Conservation (phyloP, 2,329 filamentous ascomycete genomes). For the Didymella pinodella region DNA sequence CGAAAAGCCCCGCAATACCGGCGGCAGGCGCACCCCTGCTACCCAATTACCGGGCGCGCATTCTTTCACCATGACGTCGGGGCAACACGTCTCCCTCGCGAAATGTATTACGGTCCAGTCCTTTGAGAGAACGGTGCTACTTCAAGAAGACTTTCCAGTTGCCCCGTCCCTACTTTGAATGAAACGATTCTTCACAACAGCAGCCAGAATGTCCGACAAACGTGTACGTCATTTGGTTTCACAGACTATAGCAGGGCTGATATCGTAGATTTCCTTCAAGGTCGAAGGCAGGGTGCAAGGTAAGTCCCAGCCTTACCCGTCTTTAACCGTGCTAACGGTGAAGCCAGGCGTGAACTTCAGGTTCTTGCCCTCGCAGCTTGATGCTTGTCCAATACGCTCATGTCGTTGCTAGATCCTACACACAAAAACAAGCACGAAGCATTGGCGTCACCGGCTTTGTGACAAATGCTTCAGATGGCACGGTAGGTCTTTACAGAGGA, state of each 20-base stretch:
- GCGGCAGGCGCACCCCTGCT: conserved; percentile 9
- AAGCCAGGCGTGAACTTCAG: conserved; percentile 59
- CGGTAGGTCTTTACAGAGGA: conserved; percentile 36
- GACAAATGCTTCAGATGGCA: conserved; percentile 57
- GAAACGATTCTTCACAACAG: conserved; percentile 38
- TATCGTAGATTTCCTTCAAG: conserved; percentile 56
- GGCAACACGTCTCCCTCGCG: neutral
- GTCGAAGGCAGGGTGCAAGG: conserved; percentile 59
- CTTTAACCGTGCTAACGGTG: neutral
- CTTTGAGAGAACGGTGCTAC: neutral
- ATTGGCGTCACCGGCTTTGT: conserved; percentile 58
- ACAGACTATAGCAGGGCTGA: conserved; percentile 28
- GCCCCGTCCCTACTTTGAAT: conserved; percentile 15
- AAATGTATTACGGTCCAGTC: neutral
- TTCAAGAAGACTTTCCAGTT: neutral
- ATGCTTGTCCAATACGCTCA: neutral
- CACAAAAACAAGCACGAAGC: conserved; percentile 54
- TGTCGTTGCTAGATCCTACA: conserved; percentile 46
- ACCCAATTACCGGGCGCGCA: conserved; percentile 13
- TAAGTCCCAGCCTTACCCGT: conserved; percentile 19
- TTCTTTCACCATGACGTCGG: conserved; percentile 26
- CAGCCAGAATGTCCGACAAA: conserved; percentile 46
- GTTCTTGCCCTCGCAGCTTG: conserved; percentile 30
- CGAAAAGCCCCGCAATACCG: conserved; percentile 7
- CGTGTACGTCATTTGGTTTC: conserved; percentile 38